Evolutionary conservation across 2,329 filamentous ascomycete species (phyloP), one percentile per base, ranked within the genome.

Genomic region (Xylariaceae sp.): DNA sequence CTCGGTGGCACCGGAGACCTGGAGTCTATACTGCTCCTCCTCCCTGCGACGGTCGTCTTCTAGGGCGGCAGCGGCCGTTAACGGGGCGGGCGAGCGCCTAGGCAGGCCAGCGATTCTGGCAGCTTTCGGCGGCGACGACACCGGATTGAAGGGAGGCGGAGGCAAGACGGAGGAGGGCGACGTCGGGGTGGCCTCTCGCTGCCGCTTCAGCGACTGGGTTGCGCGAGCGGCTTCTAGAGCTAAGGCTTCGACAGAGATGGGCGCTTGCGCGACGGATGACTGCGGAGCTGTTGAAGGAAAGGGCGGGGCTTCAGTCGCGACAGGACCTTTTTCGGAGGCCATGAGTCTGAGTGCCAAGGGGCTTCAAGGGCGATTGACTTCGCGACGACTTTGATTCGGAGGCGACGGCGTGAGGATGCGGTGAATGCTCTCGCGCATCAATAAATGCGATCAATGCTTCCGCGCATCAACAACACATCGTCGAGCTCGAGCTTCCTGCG

Each of bases 1-100:
- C 25, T 75, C 69, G 50, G 63, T 74, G 31, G 60, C 64, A 22
- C 61, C 63, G 23, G 61, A 57, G 33, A 61, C 58, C 32, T 63
- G 61, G 32, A 56, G 54, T 33, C 52, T 57, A 27, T 61, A 57
- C 23, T 64, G 60, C 33, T 68, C 63, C 47, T 70, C 65, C 39
- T 63, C 61, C 43, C 62, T 63, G 30, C 64, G 63, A 41, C 64
- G 63, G 49, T 73, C 65, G 50, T 76, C 72, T 43, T 70, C 70
- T 23, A 73, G 53, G 32, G 70, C 71, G 36, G 67, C 69, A 22
- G 69, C 70, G 42, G 65, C 71, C 14, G 72, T 72, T 41, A 75
- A 54, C 29, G 67, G 61, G 37, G 63, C 54, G 27, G 68, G 62
- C 11, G 68, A 64, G 37, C 59, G 61, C 39, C 61, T 57, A 33